Evolutionary conservation across 1,284 basidiomycete species (phyloP), one percentile per base, ranked within the genome.

Genomic region (Tylopilus sp.): DNA sequence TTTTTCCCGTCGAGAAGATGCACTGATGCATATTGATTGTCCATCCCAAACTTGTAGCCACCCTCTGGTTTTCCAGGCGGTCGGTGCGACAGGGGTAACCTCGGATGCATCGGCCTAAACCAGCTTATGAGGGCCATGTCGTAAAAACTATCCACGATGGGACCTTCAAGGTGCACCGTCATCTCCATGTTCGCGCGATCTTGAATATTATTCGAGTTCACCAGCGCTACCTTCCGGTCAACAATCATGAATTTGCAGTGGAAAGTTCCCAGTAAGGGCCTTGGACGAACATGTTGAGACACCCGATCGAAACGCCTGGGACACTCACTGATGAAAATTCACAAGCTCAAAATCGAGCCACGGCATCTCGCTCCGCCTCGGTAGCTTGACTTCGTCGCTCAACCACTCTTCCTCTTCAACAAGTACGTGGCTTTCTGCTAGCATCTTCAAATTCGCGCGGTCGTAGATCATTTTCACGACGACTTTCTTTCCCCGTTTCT

Each of bases 181-280:
- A 86, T 80, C 65, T 86, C 82, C 53, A 85, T 63, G 58, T 85
- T 84, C 8, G 79, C 77, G 19, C 81, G 76, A 58, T 86, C 79
- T 65, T 88, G 87, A 44, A 89, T 86, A 54, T 89, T 89, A 68
- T 87, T 88, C 49, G 77, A 81, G 66, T 86, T 86, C 55, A 91
- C 69, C 48, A 89, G 69, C 0, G 82, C 87, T 26, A 89, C 74
- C 56, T 79, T 82, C 15, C 87, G 75, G 60, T 91, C 88, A 9
- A 90, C 81, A 46, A 89, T 72, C 62, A 89, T 73, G 54, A 86
- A 87, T 64, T 91, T 89, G 38, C 83, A 81, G 59, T 91, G 89
- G 68, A 90, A 91, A 0, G 86, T 90, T 28, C 86, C 86, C 41
- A 86, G 68, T 16, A 82, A 55, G 1, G 83, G 81, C 21, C 76